Percentiles rank a stretch among this genome's conserved stretches.
Conservation (phyloP, 2,329 filamentous ascomycete genomes). For the Tolypocladium pustulatum region DNA sequence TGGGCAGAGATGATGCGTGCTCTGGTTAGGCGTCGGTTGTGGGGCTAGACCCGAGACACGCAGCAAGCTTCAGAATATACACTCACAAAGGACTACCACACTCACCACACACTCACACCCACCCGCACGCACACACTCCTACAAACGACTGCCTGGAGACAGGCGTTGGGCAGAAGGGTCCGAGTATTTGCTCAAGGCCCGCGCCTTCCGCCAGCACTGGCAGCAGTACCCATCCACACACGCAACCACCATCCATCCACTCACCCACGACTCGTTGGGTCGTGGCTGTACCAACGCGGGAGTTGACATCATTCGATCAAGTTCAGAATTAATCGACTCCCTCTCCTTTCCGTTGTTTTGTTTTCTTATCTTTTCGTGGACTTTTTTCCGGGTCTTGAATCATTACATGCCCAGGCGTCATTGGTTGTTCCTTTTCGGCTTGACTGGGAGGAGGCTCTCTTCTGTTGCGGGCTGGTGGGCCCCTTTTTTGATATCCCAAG, state of each 20-base stretch:
- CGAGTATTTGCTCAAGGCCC: background rate
- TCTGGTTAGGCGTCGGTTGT: background rate
- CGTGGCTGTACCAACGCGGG: background rate
- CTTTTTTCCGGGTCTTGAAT: background rate
- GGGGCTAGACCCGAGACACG: background rate
- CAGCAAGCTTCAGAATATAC: background rate
- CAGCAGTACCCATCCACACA: background rate
- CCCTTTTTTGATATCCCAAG: conserved; percentile 3
- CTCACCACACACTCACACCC: no score
- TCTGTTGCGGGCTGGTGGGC: background rate
- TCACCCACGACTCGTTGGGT: background rate
- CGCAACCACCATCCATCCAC: background rate
- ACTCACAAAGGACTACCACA: background rate
- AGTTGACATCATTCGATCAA: background rate
- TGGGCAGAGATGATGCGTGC: background rate
- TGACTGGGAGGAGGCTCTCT: background rate
- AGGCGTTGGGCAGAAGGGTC: background rate
- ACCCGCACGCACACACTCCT: background rate
- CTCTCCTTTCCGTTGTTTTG: background rate
- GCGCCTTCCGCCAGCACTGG: background rate
- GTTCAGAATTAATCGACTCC: background rate
- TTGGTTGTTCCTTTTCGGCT: background rate
- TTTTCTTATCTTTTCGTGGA: background rate
- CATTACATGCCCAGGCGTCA: background rate
- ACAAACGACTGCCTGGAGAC: background rate